Conservation (phyloP, 441 rosid species). For the Aquilaria agallochum region DNA sequence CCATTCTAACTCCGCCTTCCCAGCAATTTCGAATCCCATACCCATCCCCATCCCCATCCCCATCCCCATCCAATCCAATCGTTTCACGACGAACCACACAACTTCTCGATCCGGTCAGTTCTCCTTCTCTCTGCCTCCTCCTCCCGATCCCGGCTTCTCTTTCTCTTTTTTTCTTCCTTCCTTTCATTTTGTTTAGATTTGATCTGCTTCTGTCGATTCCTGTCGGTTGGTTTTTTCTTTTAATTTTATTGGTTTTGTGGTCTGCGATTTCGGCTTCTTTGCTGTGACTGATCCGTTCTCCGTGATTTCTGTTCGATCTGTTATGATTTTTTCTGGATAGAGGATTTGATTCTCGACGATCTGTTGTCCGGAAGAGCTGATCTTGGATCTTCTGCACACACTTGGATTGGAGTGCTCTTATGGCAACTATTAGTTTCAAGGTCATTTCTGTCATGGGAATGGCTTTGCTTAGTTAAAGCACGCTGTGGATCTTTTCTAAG, state of each 20-base stretch:
- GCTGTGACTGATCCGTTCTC: slow-evolving; percentile 21
- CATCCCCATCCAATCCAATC: no score
- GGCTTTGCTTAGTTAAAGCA: no score
- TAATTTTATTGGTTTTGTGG: neutral
- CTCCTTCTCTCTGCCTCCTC: neutral
- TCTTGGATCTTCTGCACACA: no score
- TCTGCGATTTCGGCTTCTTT: slow-evolving; percentile 1
- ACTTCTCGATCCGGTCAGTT: slow-evolving; percentile 17
- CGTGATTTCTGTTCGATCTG: neutral
- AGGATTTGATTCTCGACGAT: no score
- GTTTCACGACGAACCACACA: neutral
- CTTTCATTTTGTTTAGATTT: slow-evolving; percentile 2
- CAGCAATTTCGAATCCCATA: neutral
- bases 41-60: slow-evolving; percentile 1
- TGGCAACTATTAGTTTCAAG: no score
- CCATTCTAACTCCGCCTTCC: neutral
- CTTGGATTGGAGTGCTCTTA: no score
- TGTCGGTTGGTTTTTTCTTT: neutral
- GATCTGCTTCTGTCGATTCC: slow-evolving; percentile 18
- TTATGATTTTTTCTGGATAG: neutral
- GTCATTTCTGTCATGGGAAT: no score
- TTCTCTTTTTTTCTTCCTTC: neutral
- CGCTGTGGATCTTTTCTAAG: no score
- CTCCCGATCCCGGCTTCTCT: neutral
- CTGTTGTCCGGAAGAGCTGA: no score